Conservation (phyloP, 306 rosid species). For the Malus sieversii region DNA sequence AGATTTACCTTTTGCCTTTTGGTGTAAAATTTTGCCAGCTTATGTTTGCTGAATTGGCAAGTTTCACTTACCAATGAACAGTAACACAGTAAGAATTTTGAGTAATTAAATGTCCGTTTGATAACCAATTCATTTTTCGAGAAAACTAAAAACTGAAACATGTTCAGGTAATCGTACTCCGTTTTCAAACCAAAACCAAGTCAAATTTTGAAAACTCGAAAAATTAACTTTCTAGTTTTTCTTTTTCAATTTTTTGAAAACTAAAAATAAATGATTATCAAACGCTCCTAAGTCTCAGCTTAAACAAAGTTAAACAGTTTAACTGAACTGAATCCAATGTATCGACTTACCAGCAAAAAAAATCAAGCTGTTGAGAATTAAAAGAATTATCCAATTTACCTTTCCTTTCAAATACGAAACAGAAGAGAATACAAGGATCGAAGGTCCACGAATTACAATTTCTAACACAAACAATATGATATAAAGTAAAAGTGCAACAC, state of each 20-base stretch:
- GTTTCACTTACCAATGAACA: background rate
- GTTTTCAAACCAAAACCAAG: too few relatives aligned
- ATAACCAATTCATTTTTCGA: too few relatives aligned
- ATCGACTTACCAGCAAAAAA: background rate
- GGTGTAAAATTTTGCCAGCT: background rate
- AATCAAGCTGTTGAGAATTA: background rate
- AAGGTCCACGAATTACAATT: slow-evolving; percentile 37
- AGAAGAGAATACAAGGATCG: slow-evolving; percentile 13
- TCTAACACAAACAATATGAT: slow-evolving; percentile 26
- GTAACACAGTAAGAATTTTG: background rate
- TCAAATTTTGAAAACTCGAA: too few relatives aligned
- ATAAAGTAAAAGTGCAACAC: slow-evolving; percentile 21
- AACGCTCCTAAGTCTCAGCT: too few relatives aligned
- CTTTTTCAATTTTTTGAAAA: too few relatives aligned
- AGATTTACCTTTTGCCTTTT: background rate
- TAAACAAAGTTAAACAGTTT: too few relatives aligned
- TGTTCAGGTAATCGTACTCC: too few relatives aligned
- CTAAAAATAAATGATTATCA: background rate
- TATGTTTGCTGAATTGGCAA: background rate
- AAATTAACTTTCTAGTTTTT: too few relatives aligned
- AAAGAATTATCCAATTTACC: slow-evolving; percentile 16
- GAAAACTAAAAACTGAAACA: too few relatives aligned
- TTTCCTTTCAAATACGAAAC: slow-evolving; percentile 19
- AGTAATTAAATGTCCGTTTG: background rate
- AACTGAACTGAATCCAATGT: background rate